Evolutionary conservation across 352 stramenopile genomes (phyloP).

Genomic region (Globisporangium paddicum): DNA sequence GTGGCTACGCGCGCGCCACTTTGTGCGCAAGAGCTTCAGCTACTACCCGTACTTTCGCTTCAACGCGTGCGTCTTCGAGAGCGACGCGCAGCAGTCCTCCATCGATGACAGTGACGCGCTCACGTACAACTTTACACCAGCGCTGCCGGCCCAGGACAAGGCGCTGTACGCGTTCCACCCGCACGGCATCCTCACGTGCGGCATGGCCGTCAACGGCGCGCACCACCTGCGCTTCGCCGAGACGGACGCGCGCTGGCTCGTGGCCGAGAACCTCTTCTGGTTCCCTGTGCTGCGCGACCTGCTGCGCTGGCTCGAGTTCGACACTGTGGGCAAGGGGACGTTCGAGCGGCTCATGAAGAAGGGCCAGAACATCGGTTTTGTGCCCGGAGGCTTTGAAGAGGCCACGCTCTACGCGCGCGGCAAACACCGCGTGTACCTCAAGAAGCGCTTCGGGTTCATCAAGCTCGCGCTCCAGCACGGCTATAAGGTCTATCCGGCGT

Average conservation of each 20-base stretch:
- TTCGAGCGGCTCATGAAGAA: slow-evolving; percentile 49
- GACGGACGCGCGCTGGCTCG: slow-evolving; percentile 53
- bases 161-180: slow-evolving; percentile 61
- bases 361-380: slow-evolving; percentile 65
- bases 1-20: slow-evolving; percentile 26
- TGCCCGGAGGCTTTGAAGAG: slow-evolving; percentile 94
- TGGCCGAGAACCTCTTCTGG: slow-evolving; percentile 62
- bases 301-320: slow-evolving; percentile 66
- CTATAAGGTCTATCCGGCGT: slow-evolving; percentile 86
- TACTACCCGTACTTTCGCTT: slow-evolving; percentile 37
- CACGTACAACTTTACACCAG: slow-evolving; percentile 19
- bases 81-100: background rate
- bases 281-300: slow-evolving; percentile 66
- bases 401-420: slow-evolving; percentile 81
- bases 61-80: slow-evolving; percentile 29
- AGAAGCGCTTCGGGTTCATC: slow-evolving; percentile 91
- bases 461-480: slow-evolving; percentile 90
- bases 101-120: background rate
- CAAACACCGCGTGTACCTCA: slow-evolving; percentile 89
- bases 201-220: slow-evolving; percentile 49
- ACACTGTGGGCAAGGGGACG: slow-evolving; percentile 38
- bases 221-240: slow-evolving; percentile 45
- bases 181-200: slow-evolving; percentile 56
- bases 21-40: slow-evolving; percentile 18
- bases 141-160: slow-evolving; percentile 34